Conservation (phyloP, 2,329 filamentous ascomycete species). For the Samsoniella hepiali region DNA sequence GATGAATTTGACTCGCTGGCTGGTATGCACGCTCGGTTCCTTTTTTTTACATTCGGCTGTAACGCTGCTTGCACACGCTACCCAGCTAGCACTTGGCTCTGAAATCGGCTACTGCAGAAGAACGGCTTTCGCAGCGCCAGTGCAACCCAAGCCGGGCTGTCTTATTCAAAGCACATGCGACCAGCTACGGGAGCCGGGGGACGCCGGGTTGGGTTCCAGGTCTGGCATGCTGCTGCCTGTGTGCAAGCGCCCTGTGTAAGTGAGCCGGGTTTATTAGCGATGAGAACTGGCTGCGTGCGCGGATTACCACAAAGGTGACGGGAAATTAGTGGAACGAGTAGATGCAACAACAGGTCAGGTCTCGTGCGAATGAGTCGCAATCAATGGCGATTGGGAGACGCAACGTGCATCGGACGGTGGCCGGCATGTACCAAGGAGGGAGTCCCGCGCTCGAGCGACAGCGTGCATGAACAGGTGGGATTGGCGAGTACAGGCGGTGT, state of each 20-base stretch:
- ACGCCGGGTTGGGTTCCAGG: background rate
- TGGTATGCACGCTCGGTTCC: background rate
- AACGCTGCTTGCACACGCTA: background rate
- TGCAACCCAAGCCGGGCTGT: background rate
- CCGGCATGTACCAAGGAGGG: background rate
- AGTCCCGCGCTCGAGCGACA: background rate
- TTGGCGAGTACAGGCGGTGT: background rate
- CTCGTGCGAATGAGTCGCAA: background rate
- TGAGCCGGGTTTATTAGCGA: background rate
- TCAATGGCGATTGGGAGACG: too few species aligned
- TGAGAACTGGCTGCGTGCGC: background rate
- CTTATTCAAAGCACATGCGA: background rate
- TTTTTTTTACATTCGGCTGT: background rate
- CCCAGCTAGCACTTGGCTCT: background rate
- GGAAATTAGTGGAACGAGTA: background rate
- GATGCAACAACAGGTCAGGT: background rate
- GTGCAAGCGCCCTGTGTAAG: background rate
- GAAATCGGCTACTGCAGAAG: background rate
- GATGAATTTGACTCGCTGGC: background rate
- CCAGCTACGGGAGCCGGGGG: background rate
- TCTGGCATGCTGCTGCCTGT: background rate
- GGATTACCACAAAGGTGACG: too few species aligned
- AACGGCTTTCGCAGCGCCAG: background rate
- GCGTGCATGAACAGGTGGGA: slow-evolving; percentile 5
- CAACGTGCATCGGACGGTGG: background rate